Conservation (phyloP, 306 rosid genomes). For the Dicorynia guianensis region DNA sequence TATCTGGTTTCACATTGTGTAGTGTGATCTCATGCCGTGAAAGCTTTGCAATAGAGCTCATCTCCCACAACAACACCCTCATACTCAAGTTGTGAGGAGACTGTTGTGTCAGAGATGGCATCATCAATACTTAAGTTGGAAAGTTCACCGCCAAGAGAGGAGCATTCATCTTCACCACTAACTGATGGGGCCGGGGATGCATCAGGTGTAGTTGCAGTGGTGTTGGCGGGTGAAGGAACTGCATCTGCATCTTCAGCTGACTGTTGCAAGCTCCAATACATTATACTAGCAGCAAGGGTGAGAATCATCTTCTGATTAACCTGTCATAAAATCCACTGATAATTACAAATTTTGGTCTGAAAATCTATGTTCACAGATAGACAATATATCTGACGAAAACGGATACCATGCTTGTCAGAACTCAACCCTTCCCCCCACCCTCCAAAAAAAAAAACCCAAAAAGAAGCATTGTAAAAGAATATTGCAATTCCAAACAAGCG, state of each 20-base stretch:
- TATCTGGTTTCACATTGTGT: neutral
- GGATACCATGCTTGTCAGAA: neutral
- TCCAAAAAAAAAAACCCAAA: too few species aligned
- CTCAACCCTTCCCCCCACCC: too few species aligned
- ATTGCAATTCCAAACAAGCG: too few species aligned
- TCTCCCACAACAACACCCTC: conserved; percentile 44
- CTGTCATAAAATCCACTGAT: conserved; percentile 57
- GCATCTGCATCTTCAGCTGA: conserved; percentile 61
- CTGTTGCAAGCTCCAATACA: conserved; percentile 95
- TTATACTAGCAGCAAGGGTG: conserved; percentile 84
- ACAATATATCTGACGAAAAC: neutral
- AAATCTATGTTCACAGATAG: neutral
- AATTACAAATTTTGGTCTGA: neutral
- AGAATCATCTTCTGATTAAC: conserved; percentile 97
- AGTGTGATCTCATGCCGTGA: conserved; percentile 14
- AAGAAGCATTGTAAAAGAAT: too few species aligned
- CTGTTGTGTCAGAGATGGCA: conserved; percentile 77
- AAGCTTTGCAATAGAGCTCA: conserved; percentile 21
- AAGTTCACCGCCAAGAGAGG: conserved; percentile 73
- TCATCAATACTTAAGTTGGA: conserved; percentile 79
- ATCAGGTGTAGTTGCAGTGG: conserved; percentile 55
- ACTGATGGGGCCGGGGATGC: conserved; percentile 77
- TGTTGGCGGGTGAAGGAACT: conserved; percentile 57
- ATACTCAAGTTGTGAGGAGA: conserved; percentile 67
- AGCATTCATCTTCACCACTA: conserved; percentile 77